Conservation (phyloP, 768 basidiomycete species). For the Naganishia onofrii region DNA sequence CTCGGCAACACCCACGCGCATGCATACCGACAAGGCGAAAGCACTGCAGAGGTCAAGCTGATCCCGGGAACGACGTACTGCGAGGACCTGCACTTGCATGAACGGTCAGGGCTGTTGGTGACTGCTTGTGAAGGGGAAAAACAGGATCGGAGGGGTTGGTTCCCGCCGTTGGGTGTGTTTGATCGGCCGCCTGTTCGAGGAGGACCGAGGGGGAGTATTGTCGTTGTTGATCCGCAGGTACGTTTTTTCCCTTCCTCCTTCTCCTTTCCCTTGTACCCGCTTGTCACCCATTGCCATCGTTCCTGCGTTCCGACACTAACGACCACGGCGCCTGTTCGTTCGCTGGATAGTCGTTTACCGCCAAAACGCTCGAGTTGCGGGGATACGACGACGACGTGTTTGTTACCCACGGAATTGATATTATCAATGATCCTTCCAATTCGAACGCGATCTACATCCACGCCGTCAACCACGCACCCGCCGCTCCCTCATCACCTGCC, state of each 20-base stretch:
- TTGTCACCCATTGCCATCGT: background rate
- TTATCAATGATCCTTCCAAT: constrained; percentile 26
- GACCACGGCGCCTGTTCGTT: background rate
- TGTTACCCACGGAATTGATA: constrained; percentile 39
- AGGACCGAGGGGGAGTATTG: constrained; percentile 25
- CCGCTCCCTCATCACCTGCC: background rate
- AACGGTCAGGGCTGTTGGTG: constrained; percentile 25
- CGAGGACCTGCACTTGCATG: constrained; percentile 33
- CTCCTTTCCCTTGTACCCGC: background rate
- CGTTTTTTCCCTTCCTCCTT: background rate
- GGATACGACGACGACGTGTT: constrained; percentile 30
- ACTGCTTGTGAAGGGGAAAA: constrained; percentile 30
- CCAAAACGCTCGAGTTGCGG: constrained; percentile 31
- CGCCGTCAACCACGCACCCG: constrained; percentile 36
- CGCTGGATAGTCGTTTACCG: background rate
- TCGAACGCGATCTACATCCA: constrained; percentile 34
- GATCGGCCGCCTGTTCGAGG: constrained; percentile 20
- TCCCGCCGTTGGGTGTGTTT: constrained; percentile 29
- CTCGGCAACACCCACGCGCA: background rate
- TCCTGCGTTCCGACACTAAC: too few relatives aligned
- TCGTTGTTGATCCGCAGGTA: constrained; percentile 35
- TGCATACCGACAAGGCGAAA: background rate
- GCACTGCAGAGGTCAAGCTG: background rate
- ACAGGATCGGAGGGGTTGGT: constrained; percentile 29
- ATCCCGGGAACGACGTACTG: constrained; percentile 32